Percentiles rank a stretch among this genome's conserved stretches.
Conservation (phyloP, 208 protist species). For the Trypanosoma caninum region DNA sequence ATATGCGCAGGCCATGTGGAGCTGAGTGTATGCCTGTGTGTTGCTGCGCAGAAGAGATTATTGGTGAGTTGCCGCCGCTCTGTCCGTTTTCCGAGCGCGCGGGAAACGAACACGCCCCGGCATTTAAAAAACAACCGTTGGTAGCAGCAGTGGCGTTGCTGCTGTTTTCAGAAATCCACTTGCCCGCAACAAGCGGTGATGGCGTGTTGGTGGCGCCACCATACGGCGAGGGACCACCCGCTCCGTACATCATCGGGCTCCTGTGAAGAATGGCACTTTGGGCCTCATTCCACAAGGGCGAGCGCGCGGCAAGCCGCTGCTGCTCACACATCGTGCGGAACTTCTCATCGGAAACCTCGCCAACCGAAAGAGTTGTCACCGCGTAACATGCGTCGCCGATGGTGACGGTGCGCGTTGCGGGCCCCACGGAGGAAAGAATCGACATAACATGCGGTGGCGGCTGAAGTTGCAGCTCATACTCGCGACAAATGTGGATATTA, state of each 20-base stretch:
- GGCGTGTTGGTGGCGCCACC: no score
- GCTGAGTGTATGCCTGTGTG: not conserved
- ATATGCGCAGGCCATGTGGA: slow-evolving; percentile 15
- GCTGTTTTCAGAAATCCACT: not conserved
- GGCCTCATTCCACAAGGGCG: not conserved
- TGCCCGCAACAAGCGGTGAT: not conserved
- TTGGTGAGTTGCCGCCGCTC: slow-evolving; percentile 12
- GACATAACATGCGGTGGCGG: slow-evolving; percentile 64
- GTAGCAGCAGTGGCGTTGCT: not conserved
- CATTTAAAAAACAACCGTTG: not conserved
- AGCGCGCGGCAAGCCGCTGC: slow-evolving; percentile 24
- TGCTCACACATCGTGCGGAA: slow-evolving; percentile 65
- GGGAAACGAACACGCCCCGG: not conserved
- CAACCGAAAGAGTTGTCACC: slow-evolving; percentile 56
- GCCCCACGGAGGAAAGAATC: slow-evolving; percentile 39
- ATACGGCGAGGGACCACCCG: no score
- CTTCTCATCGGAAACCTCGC: slow-evolving; percentile 67
- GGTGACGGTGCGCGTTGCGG: slow-evolving; percentile 57
- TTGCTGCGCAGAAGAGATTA: not conserved
- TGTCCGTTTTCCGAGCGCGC: not conserved
- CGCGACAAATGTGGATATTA: slow-evolving; percentile 90
- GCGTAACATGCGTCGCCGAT: slow-evolving; percentile 73
- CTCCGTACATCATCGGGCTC: not conserved
- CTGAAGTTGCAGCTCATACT: slow-evolving; percentile 73
- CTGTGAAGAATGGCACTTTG: not conserved